These are phyloP conservation scores for Dalbergia cochinchinensis DNA, from an alignment of 306 rosid genomes.

Conservation along the genomic window DNA sequence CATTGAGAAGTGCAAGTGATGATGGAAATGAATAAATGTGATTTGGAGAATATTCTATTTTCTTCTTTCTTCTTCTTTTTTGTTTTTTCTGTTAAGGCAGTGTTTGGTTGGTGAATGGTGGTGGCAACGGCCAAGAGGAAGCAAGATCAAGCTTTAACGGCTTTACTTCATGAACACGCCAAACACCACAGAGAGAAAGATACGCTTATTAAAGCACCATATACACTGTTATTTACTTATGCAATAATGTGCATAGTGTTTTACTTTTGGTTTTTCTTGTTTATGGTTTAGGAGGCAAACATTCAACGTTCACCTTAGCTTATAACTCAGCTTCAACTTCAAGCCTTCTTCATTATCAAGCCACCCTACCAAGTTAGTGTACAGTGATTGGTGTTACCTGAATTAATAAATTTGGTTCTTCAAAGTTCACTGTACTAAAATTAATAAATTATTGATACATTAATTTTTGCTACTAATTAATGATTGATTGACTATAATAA, in stretches of 20 bases:
- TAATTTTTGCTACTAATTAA: too few species aligned
- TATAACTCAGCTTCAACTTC: conserved; percentile 36
- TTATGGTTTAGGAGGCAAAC: conserved; percentile 52
- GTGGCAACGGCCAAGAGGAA: conserved; percentile 42
- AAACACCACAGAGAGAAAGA: conserved; percentile 7
- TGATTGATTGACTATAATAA: too few species aligned
- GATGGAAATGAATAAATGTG: conserved; percentile 37
- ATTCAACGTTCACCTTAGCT: conserved; percentile 46
- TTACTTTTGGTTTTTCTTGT: conserved; percentile 43
- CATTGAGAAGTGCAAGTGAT: background rate
- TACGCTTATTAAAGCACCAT: conserved; percentile 24
- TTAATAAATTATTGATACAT: too few species aligned
- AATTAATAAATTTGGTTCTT: too few species aligned
- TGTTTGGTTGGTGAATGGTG: conserved; percentile 9
- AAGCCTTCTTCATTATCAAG: conserved; percentile 51
- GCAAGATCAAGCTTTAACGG: conserved; percentile 65
- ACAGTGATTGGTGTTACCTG: background rate
- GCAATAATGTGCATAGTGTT: conserved; percentile 3
- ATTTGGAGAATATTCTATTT: conserved; percentile 19
- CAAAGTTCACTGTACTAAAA: too few species aligned
- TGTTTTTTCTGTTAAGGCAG: conserved; percentile 36
- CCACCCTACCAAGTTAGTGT: conserved; percentile 10
- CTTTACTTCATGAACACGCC: conserved; percentile 64
- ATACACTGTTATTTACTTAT: background rate
- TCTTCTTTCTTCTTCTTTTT: background rate